Percentiles rank a stretch among this genome's conserved stretches.
These are phyloP conservation scores for Petunia secreta DNA, from an alignment of 257 asterid genomes.

Conservation along the genomic window DNA sequence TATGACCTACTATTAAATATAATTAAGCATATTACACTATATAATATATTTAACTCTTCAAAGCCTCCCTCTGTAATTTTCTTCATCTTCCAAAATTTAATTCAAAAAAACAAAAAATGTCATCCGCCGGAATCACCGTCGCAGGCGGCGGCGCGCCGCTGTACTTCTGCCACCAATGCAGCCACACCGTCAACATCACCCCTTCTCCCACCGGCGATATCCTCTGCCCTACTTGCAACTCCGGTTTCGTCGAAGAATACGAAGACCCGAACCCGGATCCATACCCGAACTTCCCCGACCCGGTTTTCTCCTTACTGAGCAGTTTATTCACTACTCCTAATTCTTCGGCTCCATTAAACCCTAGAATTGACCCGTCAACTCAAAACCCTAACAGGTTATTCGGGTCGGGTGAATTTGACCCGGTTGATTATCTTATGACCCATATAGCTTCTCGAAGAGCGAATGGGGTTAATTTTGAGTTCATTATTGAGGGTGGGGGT, in stretches of 20 bases:
- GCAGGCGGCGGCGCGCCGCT: constrained; percentile 59
- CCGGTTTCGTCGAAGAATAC: constrained; percentile 70
- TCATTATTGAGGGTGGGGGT: constrained; percentile 46
- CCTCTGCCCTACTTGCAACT: constrained; percentile 67
- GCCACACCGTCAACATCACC: constrained; percentile 53
- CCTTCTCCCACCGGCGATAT: constrained; percentile 57
- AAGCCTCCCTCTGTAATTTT: background rate
- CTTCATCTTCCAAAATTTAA: background rate
- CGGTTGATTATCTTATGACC: constrained; percentile 44
- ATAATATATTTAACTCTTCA: background rate
- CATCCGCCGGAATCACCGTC: constrained; percentile 66
- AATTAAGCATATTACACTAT: background rate
- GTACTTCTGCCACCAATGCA: constrained; percentile 81
- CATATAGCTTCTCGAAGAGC: constrained; percentile 58
- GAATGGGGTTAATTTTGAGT: constrained; percentile 58
- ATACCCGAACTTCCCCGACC: constrained; percentile 38
- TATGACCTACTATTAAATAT: too few relatives aligned
- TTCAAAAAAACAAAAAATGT: constrained; percentile 36
- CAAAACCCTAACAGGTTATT: background rate
- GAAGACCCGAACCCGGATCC: constrained; percentile 48
- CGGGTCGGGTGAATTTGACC: constrained; percentile 52
- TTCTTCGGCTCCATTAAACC: constrained; percentile 23
- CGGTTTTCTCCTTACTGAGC: constrained; percentile 43
- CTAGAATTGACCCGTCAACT: constrained; percentile 23
- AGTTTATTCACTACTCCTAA: constrained; percentile 38